phyloP scores from a whole-genome alignment of 495 filamentous ascomycete genomes.

The Penicillium silybi region DNA sequence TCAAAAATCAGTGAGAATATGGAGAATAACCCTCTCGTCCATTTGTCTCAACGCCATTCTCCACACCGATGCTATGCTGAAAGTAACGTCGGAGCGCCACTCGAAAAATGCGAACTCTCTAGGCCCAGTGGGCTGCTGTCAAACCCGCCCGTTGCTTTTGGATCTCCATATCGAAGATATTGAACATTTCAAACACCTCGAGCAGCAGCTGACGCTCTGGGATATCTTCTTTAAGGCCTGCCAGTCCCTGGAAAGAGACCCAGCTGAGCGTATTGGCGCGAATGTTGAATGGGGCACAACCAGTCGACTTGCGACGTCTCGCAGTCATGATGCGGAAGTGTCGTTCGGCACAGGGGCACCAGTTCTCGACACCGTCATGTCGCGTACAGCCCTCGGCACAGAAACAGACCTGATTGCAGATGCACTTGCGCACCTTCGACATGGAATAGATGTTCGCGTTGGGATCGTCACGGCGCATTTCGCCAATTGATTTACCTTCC shows the following conservation, averaged over 20 bases:
- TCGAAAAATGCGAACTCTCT: neutral
- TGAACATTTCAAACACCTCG: conserved; percentile 20
- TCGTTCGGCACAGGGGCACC: conserved; percentile 36
- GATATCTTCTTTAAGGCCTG: conserved; percentile 14
- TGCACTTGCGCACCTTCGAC: conserved; percentile 31
- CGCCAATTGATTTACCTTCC: conserved; percentile 32
- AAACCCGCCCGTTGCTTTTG: conserved; percentile 20
- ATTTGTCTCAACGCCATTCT: neutral
- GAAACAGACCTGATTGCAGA: conserved; percentile 29
- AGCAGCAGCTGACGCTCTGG: conserved; percentile 12
- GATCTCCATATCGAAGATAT: conserved; percentile 25
- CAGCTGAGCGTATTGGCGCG: conserved; percentile 26
- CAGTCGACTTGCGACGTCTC: conserved; percentile 12
- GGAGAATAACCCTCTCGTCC: neutral
- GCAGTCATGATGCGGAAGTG: conserved; percentile 29
- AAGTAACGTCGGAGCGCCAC: neutral
- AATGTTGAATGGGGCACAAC: conserved; percentile 12
- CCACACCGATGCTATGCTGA: neutral
- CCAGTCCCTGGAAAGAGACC: conserved; percentile 27
- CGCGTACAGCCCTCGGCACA: conserved; percentile 33
- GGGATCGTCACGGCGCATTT: conserved; percentile 28
- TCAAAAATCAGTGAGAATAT: no score
- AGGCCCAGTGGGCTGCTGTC: neutral
- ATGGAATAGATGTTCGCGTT: conserved; percentile 16
- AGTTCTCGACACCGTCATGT: conserved; percentile 14